These are phyloP conservation scores for Annulohypoxylon bovei DNA, from an alignment of 495 filamentous ascomycete species.

Conservation along the genomic window DNA sequence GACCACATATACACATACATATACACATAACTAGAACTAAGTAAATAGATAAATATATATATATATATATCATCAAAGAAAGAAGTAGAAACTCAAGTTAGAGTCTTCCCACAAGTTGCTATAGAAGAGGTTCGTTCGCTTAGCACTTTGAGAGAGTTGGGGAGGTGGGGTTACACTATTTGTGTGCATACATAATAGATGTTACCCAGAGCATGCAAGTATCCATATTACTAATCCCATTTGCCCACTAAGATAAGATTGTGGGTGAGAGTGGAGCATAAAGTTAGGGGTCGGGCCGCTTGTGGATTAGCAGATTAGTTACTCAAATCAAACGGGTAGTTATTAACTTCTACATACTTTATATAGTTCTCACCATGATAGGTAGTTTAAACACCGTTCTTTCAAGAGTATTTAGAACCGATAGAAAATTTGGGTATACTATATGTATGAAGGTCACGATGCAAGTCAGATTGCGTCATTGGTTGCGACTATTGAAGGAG, in stretches of 20 bases:
- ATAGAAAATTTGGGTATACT: neutral
- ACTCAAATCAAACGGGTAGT: too few species aligned
- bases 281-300: neutral
- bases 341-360: too few species aligned
- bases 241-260: neutral
- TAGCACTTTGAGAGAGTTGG: neutral
- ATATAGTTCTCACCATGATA: too few species aligned
- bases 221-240: neutral
- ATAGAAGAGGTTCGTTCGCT: too few species aligned
- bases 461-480: neutral
- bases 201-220: neutral
- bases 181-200: neutral
- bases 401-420: neutral
- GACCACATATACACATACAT: neutral
- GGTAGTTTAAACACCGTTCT: too few species aligned
- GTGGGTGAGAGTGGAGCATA: slow-evolving; percentile 2
- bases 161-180: neutral
- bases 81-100: neutral
- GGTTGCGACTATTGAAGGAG: neutral
- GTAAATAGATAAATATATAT: neutral
- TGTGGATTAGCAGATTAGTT: neutral
- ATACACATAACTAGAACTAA: neutral
- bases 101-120: too few species aligned
- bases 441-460: neutral
- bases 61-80: neutral